Conservation (phyloP, 2,329 filamentous ascomycete genomes). For the Fusarium sp. region DNA sequence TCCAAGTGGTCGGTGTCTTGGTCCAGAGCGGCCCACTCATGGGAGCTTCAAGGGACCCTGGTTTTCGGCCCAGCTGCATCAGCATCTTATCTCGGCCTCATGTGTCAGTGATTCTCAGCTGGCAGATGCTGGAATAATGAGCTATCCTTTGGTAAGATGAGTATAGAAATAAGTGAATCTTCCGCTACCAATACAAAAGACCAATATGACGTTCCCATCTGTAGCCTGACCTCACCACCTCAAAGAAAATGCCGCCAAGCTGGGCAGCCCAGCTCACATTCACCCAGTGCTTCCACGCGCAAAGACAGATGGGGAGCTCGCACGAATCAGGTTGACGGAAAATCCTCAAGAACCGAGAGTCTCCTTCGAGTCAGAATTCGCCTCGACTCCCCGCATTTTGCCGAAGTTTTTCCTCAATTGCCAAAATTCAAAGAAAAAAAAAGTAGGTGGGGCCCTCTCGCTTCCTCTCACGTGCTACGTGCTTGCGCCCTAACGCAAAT, state of each 20-base stretch:
- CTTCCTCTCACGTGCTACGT: conserved; percentile 54
- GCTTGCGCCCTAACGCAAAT: conserved; percentile 57
- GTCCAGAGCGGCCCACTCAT: conserved; percentile 21
- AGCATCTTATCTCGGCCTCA: conserved; percentile 29
- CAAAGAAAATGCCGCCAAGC: not conserved
- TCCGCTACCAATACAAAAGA: not conserved
- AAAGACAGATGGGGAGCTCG: not conserved
- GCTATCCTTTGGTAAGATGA: too few relatives aligned
- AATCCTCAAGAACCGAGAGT: not conserved
- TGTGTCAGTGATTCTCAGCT: not conserved
- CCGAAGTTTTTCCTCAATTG: conserved; percentile 71
- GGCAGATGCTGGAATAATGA: not conserved
- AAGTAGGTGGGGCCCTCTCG: conserved; percentile 42
- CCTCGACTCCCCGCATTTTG: conserved; percentile 53
- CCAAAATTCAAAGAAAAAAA: conserved; percentile 26
- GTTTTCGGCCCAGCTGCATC: conserved; percentile 14
- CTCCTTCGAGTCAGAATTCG: conserved; percentile 2
- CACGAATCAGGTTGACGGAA: conserved; percentile 21
- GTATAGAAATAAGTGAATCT: not conserved
- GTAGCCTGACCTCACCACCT: not conserved
- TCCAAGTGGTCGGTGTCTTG: conserved; percentile 4
- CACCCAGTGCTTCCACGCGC: not conserved
- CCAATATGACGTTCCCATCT: not conserved
- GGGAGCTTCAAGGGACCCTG: conserved; percentile 3
- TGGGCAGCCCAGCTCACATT: not conserved